A percentile compares a stretch with the other conserved stretches of the same genome.
Evolutionary conservation across 2,329 filamentous ascomycete genomes (phyloP).

Genomic region (Aureobasidium sp.): DNA sequence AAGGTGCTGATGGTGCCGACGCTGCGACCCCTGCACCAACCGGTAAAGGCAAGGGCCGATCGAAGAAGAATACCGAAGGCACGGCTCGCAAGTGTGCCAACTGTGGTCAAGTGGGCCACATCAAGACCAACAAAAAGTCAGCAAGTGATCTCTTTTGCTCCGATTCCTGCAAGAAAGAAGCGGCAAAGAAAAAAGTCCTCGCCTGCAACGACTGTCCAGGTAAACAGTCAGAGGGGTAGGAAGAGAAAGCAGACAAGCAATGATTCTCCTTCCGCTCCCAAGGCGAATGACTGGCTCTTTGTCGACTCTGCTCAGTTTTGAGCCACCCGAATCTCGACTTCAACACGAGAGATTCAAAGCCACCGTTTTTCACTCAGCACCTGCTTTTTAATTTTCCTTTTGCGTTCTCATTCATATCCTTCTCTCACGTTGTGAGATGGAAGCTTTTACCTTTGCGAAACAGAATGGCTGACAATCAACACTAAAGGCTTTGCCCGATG

Average conservation of each 20-base stretch:
- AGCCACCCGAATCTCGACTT: slow-evolving; percentile 4
- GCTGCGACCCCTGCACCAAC: slow-evolving; percentile 15
- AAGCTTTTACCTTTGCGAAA: neutral
- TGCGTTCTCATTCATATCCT: slow-evolving; percentile 3
- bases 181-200: slow-evolving; percentile 1
- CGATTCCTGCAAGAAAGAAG: slow-evolving; percentile 6
- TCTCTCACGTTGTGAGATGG: neutral
- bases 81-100: slow-evolving; percentile 87
- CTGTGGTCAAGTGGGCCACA: slow-evolving; percentile 92
- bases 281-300: slow-evolving; percentile 11
- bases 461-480: slow-evolving; percentile 16
- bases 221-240: neutral
- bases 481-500: slow-evolving; percentile 65
- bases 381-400: slow-evolving; percentile 17
- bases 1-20: slow-evolving; percentile 31
- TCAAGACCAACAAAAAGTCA: slow-evolving; percentile 98
- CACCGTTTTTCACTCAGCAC: slow-evolving; percentile 12
- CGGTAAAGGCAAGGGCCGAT: slow-evolving; percentile 30
- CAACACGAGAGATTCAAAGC: slow-evolving; percentile 11
- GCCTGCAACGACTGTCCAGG: slow-evolving; percentile 2
- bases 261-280: slow-evolving; percentile 6
- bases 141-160: slow-evolving; percentile 13
- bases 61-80: slow-evolving; percentile 61
- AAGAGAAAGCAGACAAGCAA: slow-evolving; percentile 10
- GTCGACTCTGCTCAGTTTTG: slow-evolving; percentile 3